These are phyloP conservation scores for Paraphaeosphaeria minitans DNA, from an alignment of 2,329 filamentous ascomycete genomes.

Conservation along the genomic window DNA sequence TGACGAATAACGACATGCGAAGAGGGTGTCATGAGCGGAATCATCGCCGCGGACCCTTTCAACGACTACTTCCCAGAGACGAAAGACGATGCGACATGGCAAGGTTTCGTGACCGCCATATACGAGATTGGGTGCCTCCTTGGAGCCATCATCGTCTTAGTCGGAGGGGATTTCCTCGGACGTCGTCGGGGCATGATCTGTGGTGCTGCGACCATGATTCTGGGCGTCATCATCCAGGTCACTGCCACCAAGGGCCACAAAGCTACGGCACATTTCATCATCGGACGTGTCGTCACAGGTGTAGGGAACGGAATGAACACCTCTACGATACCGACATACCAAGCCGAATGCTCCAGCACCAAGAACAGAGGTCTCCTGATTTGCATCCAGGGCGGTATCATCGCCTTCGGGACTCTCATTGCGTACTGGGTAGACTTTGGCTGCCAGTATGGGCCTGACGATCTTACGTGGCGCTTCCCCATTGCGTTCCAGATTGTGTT, in stretches of 20 bases:
- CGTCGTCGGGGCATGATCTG: conserved; percentile 51
- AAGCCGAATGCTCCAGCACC: conserved; percentile 59
- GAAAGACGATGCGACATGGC: conserved; percentile 51
- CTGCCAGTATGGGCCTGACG: conserved; percentile 36
- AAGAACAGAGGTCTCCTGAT: conserved; percentile 66
- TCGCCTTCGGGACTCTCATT: conserved; percentile 58
- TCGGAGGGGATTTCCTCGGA: conserved; percentile 50
- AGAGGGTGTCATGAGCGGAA: conserved; percentile 47
- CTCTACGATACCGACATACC: conserved; percentile 60
- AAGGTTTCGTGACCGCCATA: conserved; percentile 58
- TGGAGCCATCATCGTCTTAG: conserved; percentile 47
- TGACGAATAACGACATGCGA: conserved; percentile 1
- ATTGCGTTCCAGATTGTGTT: conserved; percentile 60
- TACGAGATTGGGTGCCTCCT: conserved; percentile 59
- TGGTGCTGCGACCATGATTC: conserved; percentile 50
- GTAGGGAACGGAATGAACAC: conserved; percentile 63
- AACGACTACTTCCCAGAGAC: conserved; percentile 48
- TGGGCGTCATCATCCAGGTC: conserved; percentile 51
- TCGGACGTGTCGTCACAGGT: conserved; percentile 59
- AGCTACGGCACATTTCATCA: conserved; percentile 56
- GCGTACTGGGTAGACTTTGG: conserved; percentile 55
- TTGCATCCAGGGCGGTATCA: conserved; percentile 62
- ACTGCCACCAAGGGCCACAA: conserved; percentile 39
- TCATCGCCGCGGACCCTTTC: conserved; percentile 43
- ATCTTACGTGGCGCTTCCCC: conserved; percentile 57